Evolutionary conservation across 768 basidiomycete genomes (phyloP).

Genomic region (Suillus placidus): DNA sequence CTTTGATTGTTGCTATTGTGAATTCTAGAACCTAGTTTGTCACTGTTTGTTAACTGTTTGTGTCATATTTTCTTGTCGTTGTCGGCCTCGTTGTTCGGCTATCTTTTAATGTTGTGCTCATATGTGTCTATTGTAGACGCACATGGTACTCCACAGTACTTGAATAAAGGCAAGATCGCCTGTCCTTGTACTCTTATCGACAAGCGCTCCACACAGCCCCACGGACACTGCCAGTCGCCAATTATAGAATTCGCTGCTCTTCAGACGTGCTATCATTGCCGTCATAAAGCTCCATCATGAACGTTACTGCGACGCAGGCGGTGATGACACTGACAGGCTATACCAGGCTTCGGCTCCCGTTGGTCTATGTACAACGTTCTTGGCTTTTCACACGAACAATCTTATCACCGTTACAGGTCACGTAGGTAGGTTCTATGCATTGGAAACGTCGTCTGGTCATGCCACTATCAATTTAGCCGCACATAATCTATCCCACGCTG

Average conservation of each 20-base stretch:
- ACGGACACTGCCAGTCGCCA: not conserved
- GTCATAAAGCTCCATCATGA: slow-evolving; percentile 5
- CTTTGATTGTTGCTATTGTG: slow-evolving; percentile 15
- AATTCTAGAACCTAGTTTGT: slow-evolving; percentile 3
- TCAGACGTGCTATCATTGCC: not conserved
- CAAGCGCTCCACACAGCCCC: slow-evolving; percentile 1
- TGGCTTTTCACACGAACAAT: not conserved
- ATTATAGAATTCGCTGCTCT: slow-evolving; percentile 5
- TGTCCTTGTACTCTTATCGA: slow-evolving; percentile 1
- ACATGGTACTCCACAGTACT: not conserved
- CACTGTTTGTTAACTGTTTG: slow-evolving; percentile 1
- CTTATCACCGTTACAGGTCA: not conserved
- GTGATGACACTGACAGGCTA: slow-evolving; percentile 7
- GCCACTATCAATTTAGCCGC: not conserved
- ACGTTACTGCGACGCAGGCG: slow-evolving; percentile 5
- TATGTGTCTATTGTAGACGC: not conserved
- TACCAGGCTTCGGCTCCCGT: slow-evolving; percentile 1
- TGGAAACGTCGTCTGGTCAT: not conserved
- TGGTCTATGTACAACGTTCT: not conserved
- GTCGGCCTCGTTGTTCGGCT: slow-evolving; percentile 8
- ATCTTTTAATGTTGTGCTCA: not conserved
- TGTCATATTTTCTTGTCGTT: not conserved
- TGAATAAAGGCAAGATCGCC: not conserved
- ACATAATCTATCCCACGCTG: not conserved
- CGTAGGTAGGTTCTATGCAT: not conserved